phyloP scores from a whole-genome alignment of 1,284 basidiomycete genomes.

The Ceratobasidium sp. region DNA sequence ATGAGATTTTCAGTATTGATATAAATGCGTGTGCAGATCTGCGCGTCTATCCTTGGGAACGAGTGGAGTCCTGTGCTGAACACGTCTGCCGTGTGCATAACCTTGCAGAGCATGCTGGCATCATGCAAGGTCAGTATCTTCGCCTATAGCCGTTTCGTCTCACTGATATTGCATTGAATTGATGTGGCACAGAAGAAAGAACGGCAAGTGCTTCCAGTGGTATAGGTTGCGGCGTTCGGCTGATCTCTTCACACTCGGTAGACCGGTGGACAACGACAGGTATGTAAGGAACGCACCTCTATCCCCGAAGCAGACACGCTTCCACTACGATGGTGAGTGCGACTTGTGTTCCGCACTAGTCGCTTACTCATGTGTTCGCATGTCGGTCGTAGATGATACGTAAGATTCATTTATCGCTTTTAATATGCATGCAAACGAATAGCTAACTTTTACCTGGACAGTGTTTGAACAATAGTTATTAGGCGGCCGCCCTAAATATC shows the following conservation, averaged over 20 bases:
- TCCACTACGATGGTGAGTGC: slow-evolving; percentile 75
- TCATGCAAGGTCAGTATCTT: slow-evolving; percentile 74
- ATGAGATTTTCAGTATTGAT: not conserved
- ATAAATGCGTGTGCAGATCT: slow-evolving; percentile 59
- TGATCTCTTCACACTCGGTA: slow-evolving; percentile 50
- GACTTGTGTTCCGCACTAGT: not conserved
- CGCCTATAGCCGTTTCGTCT: slow-evolving; percentile 39
- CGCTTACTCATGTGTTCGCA: not conserved
- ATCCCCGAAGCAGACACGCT: slow-evolving; percentile 87
- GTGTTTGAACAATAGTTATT: slow-evolving; percentile 1
- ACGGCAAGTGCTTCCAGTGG: slow-evolving; percentile 59
- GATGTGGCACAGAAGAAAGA: slow-evolving; percentile 69
- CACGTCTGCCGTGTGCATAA: slow-evolving; percentile 79
- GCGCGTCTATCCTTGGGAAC: slow-evolving; percentile 83
- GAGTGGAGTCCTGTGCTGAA: slow-evolving; percentile 88
- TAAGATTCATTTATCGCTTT: not conserved
- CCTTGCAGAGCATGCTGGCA: slow-evolving; percentile 86
- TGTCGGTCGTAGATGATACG: slow-evolving; percentile 27
- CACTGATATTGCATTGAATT: slow-evolving; percentile 10
- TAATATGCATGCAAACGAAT: not conserved
- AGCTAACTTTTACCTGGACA: slow-evolving; percentile 3
- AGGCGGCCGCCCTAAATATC: not conserved
- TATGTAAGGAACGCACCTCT: slow-evolving; percentile 82
- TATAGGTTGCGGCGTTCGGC: slow-evolving; percentile 26
- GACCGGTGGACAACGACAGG: slow-evolving; percentile 80